Evolutionary conservation across 2,329 filamentous ascomycete species (phyloP).

Genomic region (Corniculantispora saksenae): DNA sequence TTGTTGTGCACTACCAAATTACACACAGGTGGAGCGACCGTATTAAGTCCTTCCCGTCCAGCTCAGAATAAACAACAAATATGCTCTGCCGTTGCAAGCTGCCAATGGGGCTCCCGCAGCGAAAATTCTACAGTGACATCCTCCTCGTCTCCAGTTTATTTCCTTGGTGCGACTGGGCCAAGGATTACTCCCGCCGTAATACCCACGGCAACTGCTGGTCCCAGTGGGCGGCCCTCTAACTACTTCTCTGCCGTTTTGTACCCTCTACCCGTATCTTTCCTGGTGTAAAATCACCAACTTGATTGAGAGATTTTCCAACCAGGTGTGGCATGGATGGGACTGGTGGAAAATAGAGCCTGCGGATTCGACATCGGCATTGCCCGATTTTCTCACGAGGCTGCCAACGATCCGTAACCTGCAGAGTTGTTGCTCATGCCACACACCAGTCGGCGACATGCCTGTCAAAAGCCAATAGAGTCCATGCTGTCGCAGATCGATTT

Average conservation of each 20-base stretch:
- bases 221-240: neutral
- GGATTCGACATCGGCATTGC: neutral
- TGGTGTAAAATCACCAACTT: neutral
- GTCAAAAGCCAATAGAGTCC: neutral
- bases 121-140: neutral
- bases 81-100: neutral
- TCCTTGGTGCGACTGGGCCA: constrained; percentile 1
- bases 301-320: neutral
- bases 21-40: too few relatives aligned
- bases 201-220: neutral
- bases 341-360: neutral
- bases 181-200: neutral
- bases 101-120: neutral
- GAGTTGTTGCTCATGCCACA: neutral
- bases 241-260: neutral
- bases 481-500: neutral
- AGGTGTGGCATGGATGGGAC: neutral
- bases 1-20: too few relatives aligned
- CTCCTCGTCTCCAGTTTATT: neutral
- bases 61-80: neutral
- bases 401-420: constrained; percentile 9
- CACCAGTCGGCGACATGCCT: neutral
- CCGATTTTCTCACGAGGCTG: constrained; percentile 5
- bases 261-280: too few relatives aligned
- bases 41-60: too few relatives aligned